A percentile compares a stretch with the other conserved stretches of the same genome.
phyloP scores from a whole-genome alignment of 192 early-diverging fungal species.

The Neocallimastix lanati region DNA sequence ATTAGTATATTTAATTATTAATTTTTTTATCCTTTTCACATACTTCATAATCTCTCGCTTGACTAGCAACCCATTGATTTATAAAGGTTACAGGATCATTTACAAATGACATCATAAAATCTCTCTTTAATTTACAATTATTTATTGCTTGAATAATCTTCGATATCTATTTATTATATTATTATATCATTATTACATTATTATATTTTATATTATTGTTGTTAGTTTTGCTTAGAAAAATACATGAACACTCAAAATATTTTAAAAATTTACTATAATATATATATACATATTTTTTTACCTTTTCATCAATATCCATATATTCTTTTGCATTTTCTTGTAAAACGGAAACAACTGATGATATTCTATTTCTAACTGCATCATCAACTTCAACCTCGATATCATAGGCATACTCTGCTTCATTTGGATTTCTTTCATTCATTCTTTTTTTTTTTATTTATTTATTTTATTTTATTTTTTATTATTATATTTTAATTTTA shows the following conservation, averaged over 20 bases:
- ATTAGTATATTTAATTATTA: too few species aligned
- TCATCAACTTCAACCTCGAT: slow-evolving; percentile 80
- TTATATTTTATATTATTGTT: not conserved
- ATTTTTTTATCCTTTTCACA: slow-evolving; percentile 12
- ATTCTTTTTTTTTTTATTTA: not conserved
- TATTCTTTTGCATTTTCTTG: slow-evolving; percentile 20
- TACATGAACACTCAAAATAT: too few species aligned
- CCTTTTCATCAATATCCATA: slow-evolving; percentile 20
- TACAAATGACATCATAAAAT: slow-evolving; percentile 77
- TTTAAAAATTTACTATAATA: too few species aligned
- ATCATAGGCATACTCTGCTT: slow-evolving; percentile 57
- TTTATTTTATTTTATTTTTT: too few species aligned
- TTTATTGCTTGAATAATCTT: slow-evolving; percentile 68
- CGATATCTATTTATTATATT: slow-evolving; percentile 32
- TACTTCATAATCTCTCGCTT: slow-evolving; percentile 82
- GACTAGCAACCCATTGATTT: slow-evolving; percentile 80
- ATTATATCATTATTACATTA: not conserved
- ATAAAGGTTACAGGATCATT: slow-evolving; percentile 74
- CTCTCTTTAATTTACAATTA: slow-evolving; percentile 73
- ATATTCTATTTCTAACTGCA: slow-evolving; percentile 34
- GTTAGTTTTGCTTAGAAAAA: too few species aligned
- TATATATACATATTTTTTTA: not conserved
- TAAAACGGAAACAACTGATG: slow-evolving; percentile 21
- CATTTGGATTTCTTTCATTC: not conserved
- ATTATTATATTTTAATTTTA: too few species aligned